Evolutionary conservation across 139 green algal species (phyloP).

Genomic region (Gonium pectorale): DNA sequence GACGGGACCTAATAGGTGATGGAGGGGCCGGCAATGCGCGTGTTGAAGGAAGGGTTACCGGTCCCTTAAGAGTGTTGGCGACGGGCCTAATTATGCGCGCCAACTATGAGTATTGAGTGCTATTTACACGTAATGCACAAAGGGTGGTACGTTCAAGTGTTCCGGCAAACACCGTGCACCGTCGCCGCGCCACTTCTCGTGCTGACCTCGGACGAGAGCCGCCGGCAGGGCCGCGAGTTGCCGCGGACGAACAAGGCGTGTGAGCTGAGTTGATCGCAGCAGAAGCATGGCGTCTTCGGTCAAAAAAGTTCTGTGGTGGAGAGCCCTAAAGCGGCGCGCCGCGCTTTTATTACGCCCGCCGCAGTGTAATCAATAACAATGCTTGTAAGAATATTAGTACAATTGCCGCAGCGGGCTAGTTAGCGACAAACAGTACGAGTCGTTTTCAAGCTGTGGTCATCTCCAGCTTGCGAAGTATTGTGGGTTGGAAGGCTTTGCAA

Average conservation of each 20-base stretch:
- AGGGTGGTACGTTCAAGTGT: not conserved
- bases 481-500: no score
- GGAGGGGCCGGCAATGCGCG: not conserved
- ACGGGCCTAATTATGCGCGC: no score
- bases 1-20: not conserved
- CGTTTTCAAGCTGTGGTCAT: no score
- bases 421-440: no score
- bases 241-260: not conserved
- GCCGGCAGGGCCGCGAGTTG: not conserved
- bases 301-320: no score
- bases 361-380: no score
- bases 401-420: no score
- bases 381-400: no score
- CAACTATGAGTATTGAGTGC: not conserved
- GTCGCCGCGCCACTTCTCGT: not conserved
- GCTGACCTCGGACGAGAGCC: not conserved
- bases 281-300: conserved; percentile 30
- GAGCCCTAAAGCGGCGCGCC: no score
- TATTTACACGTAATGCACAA: not conserved
- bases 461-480: no score
- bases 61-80: not conserved
- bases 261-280: not conserved
- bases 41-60: not conserved
- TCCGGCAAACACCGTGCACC: not conserved
- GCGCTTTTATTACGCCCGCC: no score